A percentile compares a stretch with the other conserved stretches of the same genome.
Conservation (phyloP, 83 land plant species). For the Larix sibirica region DNA sequence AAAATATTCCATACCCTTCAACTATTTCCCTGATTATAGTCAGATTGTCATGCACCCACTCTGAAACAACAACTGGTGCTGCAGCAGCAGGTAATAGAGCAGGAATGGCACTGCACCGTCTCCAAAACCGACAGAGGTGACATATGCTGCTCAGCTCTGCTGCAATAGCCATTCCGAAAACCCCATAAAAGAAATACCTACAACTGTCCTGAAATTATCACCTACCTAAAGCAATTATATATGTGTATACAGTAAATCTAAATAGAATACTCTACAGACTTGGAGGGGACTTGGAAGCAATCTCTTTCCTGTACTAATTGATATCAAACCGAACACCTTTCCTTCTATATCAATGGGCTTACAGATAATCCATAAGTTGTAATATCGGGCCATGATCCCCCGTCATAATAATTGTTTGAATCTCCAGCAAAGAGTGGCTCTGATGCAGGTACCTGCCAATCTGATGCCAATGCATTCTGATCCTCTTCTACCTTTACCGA, state of each 20-base stretch:
- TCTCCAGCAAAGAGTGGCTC: conserved; percentile 7
- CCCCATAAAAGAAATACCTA: neutral
- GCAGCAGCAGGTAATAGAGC: conserved; percentile 16
- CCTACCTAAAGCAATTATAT: neutral
- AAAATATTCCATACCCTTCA: conserved; percentile 9
- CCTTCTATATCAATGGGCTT: conserved; percentile 4
- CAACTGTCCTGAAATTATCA: neutral
- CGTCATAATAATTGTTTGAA: conserved; percentile 4
- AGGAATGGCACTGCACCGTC: conserved; percentile 1
- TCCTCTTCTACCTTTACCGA: neutral
- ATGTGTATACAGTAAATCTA: conserved; percentile 16
- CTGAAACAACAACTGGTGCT: conserved; percentile 16
- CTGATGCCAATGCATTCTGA: conserved; percentile 7
- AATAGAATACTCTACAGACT: neutral
- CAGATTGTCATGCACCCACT: conserved; percentile 4
- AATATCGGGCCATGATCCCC: conserved; percentile 15
- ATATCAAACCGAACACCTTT: conserved; percentile 8
- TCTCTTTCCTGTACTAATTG: neutral
- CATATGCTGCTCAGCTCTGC: conserved; percentile 14
- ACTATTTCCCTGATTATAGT: neutral
- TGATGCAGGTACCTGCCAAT: conserved; percentile 17
- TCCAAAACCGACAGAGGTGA: conserved; percentile 8
- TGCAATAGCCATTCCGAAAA: conserved; percentile 7
- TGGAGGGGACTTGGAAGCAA: neutral
- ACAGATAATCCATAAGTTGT: conserved; percentile 1